Evolutionary conservation across 225 moss, liverwort and hornwort species (phyloP).

Genomic region (Pseudoscleropodium purum): DNA sequence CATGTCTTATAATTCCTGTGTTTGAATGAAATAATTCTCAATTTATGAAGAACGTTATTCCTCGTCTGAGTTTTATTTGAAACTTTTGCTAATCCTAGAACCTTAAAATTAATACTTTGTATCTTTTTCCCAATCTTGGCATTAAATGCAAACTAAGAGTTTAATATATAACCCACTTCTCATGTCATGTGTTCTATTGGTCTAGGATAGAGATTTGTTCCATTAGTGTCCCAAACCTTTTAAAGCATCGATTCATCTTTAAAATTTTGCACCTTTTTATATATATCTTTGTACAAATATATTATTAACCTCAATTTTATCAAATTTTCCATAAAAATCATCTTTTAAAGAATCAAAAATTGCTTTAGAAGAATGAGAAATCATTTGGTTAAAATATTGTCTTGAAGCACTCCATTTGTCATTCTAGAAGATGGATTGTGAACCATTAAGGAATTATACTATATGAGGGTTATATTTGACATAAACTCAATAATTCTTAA

Average conservation of each 20-base stretch:
- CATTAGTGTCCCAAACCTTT: not conserved
- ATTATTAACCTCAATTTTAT: not conserved
- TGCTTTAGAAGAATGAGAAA: not conserved
- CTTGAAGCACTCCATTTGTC: not conserved
- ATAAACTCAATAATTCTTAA: no score
- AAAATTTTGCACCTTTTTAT: not conserved
- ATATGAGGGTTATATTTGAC: not conserved
- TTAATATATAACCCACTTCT: not conserved
- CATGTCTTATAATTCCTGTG: not conserved
- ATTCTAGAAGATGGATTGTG: not conserved
- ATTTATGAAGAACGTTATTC: not conserved
- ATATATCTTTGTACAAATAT: not conserved
- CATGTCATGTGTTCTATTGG: not conserved
- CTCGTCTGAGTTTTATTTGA: not conserved
- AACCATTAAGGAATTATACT: rapidly evolving
- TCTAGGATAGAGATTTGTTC: not conserved
- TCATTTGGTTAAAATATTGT: not conserved
- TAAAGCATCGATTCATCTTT: not conserved
- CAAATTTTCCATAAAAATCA: not conserved
- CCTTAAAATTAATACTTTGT: not conserved
- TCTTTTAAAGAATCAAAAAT: not conserved
- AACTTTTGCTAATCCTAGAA: not conserved
- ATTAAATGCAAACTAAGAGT: not conserved
- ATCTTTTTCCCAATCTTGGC: not conserved
- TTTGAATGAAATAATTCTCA: not conserved